Conservation (phyloP, 257 asterid species). For the Solanum clarkiae region DNA sequence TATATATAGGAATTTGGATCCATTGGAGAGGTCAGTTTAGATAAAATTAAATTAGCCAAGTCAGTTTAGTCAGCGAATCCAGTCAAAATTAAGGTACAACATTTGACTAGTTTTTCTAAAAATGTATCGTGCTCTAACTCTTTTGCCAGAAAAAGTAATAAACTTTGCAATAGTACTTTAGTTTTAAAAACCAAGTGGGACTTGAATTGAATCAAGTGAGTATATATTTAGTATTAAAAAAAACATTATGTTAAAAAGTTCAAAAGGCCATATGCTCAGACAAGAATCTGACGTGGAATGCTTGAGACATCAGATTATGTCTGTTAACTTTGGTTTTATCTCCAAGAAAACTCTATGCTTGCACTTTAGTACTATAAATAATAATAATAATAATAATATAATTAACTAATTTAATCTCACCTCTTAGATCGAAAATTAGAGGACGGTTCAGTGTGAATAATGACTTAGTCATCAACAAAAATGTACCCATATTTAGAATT, state of each 20-base stretch:
- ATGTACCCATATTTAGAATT: too few species aligned
- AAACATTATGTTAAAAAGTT: background rate
- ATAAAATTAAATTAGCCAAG: background rate
- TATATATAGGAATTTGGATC: background rate
- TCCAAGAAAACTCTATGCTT: background rate
- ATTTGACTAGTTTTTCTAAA: slow-evolving; percentile 15
- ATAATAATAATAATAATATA: background rate
- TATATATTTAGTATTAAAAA: background rate
- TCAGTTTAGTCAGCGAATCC: slow-evolving; percentile 3
- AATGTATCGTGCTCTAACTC: background rate
- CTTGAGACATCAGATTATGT: slow-evolving; percentile 17
- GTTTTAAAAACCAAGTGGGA: slow-evolving; percentile 17
- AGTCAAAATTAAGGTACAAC: slow-evolving; percentile 16
- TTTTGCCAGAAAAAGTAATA: slow-evolving; percentile 8
- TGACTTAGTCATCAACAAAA: too few species aligned
- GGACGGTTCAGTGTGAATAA: too few species aligned
- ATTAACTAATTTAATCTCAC: background rate
- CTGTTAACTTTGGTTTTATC: background rate
- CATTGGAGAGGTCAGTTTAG: background rate
- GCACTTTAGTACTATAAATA: background rate
- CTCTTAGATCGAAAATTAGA: background rate
- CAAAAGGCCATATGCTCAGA: background rate
- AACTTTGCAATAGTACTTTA: background rate
- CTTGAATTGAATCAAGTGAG: slow-evolving; percentile 5
- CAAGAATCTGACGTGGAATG: slow-evolving; percentile 3